Evolutionary conservation across 1,139 yeast genomes (phyloP).

Genomic region (Candida dubliniensis): DNA sequence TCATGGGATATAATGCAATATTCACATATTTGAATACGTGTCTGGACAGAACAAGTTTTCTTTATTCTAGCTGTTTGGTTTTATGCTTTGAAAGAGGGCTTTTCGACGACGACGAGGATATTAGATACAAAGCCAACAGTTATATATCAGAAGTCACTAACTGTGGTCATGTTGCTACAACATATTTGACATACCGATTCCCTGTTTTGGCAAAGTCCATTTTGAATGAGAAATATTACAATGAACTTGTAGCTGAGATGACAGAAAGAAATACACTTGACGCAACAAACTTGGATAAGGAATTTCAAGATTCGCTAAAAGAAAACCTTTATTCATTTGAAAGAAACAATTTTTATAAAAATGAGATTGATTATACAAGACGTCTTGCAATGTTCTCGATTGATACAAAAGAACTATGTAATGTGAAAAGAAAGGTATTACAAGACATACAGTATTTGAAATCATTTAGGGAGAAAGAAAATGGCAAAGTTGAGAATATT

Average conservation of each 20-base stretch:
- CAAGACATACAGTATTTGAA: conserved; percentile 8
- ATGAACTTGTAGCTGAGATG: conserved; percentile 2
- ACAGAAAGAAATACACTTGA: conserved; percentile 11
- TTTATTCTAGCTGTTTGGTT: conserved; percentile 7
- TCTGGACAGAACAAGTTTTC: conserved; percentile 1
- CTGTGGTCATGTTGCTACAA: conserved; percentile 13
- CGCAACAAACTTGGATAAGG: not conserved
- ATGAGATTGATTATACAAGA: conserved; percentile 17
- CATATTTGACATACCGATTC: conserved; percentile 8
- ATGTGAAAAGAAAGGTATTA: conserved; percentile 5
- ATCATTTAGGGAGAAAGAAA: conserved; percentile 2
- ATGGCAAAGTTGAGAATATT: conserved; percentile 4
- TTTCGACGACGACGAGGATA: conserved; percentile 61
- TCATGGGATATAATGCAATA: conserved; percentile 9
- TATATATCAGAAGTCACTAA: conserved; percentile 27
- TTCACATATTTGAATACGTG: conserved; percentile 5
- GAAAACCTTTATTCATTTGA: conserved; percentile 33
- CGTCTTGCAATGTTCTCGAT: conserved; percentile 6
- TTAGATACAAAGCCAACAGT: conserved; percentile 40
- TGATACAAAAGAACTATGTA: not conserved
- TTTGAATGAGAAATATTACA: conserved; percentile 3
- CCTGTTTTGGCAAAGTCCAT: conserved; percentile 6
- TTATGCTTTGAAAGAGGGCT: conserved; percentile 13
- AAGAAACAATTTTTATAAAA: conserved; percentile 28
- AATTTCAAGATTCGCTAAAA: not conserved